Evolutionary conservation across 331 rosid genomes (phyloP).

Genomic region (Saraca asoca): DNA sequence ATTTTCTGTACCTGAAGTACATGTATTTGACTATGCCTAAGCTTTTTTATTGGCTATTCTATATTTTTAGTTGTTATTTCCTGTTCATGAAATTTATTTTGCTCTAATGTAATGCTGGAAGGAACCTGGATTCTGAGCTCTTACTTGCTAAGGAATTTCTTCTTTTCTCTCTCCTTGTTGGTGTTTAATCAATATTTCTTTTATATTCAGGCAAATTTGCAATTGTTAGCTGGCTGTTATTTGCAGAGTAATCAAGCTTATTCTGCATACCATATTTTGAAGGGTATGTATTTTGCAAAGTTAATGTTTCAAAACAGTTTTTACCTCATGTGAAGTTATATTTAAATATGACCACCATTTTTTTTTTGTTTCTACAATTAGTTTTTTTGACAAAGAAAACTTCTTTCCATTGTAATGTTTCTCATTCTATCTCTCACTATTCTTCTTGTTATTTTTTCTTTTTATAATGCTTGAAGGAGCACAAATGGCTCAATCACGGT

Average conservation of each 20-base stretch:
- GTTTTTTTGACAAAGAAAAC: not conserved
- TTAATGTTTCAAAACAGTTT: slow-evolving; percentile 14
- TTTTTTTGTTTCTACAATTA: slow-evolving; percentile 21
- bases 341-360: not conserved
- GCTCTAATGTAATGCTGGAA: no score
- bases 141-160: slow-evolving; percentile 14
- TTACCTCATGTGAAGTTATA: slow-evolving; percentile 6
- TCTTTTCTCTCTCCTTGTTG: slow-evolving; percentile 22
- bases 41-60: not conserved
- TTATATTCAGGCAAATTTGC: slow-evolving; percentile 42
- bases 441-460: slow-evolving; percentile 33
- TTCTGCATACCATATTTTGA: slow-evolving; percentile 55
- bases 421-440: slow-evolving; percentile 29
- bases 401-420: slow-evolving; percentile 26
- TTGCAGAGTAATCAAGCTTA: slow-evolving; percentile 54
- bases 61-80: slow-evolving; percentile 14
- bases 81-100: slow-evolving; percentile 27
- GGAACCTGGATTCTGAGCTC: not conserved
- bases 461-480: slow-evolving; percentile 64
- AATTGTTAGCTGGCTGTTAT: slow-evolving; percentile 55
- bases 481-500: slow-evolving; percentile 94
- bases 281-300: slow-evolving; percentile 42
- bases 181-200: slow-evolving; percentile 12
- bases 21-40: not conserved
- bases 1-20: slow-evolving; percentile 7